Conservation (phyloP, 805 yeast genomes). For the Saccharomycopsis capsularis region DNA sequence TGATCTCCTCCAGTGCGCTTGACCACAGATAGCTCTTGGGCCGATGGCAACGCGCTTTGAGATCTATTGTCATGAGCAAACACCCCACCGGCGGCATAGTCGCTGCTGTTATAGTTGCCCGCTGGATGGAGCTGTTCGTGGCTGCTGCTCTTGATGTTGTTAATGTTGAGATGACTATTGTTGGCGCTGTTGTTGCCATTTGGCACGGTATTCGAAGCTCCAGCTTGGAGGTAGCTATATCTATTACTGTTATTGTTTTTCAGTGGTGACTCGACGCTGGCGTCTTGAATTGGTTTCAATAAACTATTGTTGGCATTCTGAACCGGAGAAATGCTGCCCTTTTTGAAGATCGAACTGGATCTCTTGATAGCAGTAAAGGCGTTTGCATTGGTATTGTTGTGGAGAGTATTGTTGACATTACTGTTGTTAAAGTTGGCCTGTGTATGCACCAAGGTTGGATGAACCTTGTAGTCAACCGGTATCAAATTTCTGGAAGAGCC, state of each 20-base stretch:
- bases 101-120: not conserved
- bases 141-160: not conserved
- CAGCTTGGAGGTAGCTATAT: not conserved
- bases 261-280: not conserved
- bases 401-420: not conserved
- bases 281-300: conserved; percentile 3
- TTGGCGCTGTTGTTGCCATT: not conserved
- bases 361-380: conserved; percentile 24
- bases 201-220: not conserved
- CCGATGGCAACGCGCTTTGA: conserved; percentile 17
- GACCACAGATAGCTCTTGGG: conserved; percentile 10
- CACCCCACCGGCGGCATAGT: not conserved
- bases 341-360: conserved; percentile 11
- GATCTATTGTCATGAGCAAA: conserved; percentile 6
- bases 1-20: conserved; percentile 4
- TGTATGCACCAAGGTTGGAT: conserved; percentile 48
- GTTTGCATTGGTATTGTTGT: not conserved
- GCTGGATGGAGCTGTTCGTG: too few relatives aligned
- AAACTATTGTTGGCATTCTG: not conserved
- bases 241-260: conserved; percentile 7
- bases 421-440: conserved; percentile 24
- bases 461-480: conserved; percentile 67
- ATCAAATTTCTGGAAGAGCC: conserved; percentile 37
- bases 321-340: conserved; percentile 7
- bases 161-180: not conserved